phyloP scores from a whole-genome alignment of 805 yeast genomes.

The Lipomyces kockii region DNA sequence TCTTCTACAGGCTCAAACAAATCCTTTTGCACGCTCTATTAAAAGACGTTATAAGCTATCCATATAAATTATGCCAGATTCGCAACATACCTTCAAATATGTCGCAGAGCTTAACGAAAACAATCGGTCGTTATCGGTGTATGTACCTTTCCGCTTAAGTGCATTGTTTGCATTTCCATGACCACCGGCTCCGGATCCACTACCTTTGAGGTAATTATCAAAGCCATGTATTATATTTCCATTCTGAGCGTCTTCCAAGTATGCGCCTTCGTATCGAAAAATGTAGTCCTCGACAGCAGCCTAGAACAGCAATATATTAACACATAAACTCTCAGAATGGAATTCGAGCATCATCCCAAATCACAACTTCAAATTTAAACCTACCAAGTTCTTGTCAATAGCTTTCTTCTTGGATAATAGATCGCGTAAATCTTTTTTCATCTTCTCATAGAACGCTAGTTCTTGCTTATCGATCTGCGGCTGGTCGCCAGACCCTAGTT shows the following conservation, averaged over 20 bases:
- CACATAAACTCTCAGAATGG: neutral
- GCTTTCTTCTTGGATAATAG: conserved; percentile 64
- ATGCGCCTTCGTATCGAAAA: conserved; percentile 75
- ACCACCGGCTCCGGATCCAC: conserved; percentile 37
- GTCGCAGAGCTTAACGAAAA: conserved; percentile 39
- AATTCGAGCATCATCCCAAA: neutral
- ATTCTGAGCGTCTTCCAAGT: conserved; percentile 67
- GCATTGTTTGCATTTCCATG: conserved; percentile 9
- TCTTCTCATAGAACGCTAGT: conserved; percentile 60
- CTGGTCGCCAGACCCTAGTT: conserved; percentile 20
- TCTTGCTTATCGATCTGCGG: conserved; percentile 29
- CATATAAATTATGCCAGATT: neutral
- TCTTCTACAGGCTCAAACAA: conserved; percentile 23
- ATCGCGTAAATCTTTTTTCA: conserved; percentile 68
- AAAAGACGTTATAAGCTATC: neutral
- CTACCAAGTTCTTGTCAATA: conserved; percentile 57
- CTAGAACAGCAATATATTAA: neutral
- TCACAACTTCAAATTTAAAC: neutral
- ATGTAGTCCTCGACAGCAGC: conserved; percentile 69
- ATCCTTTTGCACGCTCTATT: conserved; percentile 29
- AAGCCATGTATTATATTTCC: conserved; percentile 93
- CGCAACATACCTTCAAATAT: conserved; percentile 28
- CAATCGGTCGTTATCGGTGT: conserved; percentile 32
- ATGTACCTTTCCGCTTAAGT: conserved; percentile 20
- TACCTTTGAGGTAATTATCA: conserved; percentile 68